Evolutionary conservation across 768 basidiomycete species (phyloP), one percentile per base, ranked within the genome.

Genomic region (Lactifluus piperatus): DNA sequence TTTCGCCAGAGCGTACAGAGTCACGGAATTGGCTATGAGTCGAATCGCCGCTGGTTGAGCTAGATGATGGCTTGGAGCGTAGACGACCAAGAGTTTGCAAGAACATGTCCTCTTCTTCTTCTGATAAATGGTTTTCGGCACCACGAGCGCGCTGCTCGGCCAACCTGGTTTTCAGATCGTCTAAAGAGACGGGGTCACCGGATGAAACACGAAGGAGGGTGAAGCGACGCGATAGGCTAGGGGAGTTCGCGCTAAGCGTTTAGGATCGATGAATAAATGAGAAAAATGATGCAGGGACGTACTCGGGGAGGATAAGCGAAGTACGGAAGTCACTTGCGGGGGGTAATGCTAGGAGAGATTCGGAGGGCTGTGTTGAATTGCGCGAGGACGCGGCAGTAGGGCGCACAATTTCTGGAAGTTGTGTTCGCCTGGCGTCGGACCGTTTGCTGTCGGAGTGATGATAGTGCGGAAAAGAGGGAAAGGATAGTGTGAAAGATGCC

Each of bases 71-170:
- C 65, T 70, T 74, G n/a, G 73, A 68, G 60, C 75, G 78, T n/a
- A 80, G 70, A 57, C 75, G 70, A 53, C 81, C 81, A 57, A 93
- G 75, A 14, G 83, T 84, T 73, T 87, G 84, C 60, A 93, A 72
- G 60, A 93, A 77, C 83, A 92, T 89, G 57, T 86, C 85, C 73
- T 91, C 87, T 69, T 92, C 91, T 67, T 84, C 86, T 72, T 90
- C 87, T 53, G 86, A 79, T 51, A 93, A 81, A 56, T 83, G 83
- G 65, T 85, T 79, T 58, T 77, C 75, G 16, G 77, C 79, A 7
- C 90, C 88, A 63, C 81, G 77, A 47, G 82, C 82, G 62, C 91
- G 76, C 70, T 91, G 91, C 63, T 88, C 80, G 30, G 89, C 89
- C 64, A 93, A 78, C 60, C 81, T 82, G 57, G 72, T 74, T 63